These are phyloP conservation scores for Macaranga tanarius DNA, from an alignment of 441 rosid species.

Conservation along the genomic window DNA sequence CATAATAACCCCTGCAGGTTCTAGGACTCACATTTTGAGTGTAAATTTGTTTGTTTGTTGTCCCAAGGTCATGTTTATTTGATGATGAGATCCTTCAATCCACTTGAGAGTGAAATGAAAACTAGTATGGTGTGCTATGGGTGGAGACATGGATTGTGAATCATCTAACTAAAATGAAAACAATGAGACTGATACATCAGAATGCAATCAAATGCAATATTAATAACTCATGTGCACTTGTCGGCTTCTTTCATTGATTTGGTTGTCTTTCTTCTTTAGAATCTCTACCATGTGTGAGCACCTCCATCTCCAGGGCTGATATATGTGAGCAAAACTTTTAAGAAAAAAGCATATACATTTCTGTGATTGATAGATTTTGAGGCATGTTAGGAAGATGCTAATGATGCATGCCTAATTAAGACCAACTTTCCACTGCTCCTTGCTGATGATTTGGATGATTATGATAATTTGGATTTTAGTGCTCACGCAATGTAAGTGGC, in stretches of 20 bases:
- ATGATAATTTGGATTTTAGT: constrained; percentile 25
- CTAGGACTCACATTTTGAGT: not conserved
- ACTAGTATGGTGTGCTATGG: no score
- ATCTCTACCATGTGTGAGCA: not conserved
- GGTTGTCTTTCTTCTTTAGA: not conserved
- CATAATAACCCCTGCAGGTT: no score
- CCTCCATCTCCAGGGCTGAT: not conserved
- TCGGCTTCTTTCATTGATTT: not conserved
- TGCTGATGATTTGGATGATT: not conserved
- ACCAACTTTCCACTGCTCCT: not conserved
- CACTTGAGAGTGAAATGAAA: not conserved
- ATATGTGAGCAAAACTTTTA: not conserved
- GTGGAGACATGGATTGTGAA: not conserved
- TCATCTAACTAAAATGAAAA: not conserved
- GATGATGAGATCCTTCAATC: not conserved
- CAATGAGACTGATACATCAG: not conserved
- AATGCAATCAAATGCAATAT: not conserved
- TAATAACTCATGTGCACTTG: not conserved
- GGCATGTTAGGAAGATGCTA: not conserved
- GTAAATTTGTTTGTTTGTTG: not conserved
- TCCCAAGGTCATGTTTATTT: not conserved
- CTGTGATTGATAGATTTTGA: not conserved
- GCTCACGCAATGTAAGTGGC: constrained; percentile 20
- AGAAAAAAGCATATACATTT: not conserved
- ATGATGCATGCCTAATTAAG: not conserved